A percentile compares a stretch with the other conserved stretches of the same genome.
phyloP scores from a whole-genome alignment of 129 eudicot species.

The Glebionis coronaria region DNA sequence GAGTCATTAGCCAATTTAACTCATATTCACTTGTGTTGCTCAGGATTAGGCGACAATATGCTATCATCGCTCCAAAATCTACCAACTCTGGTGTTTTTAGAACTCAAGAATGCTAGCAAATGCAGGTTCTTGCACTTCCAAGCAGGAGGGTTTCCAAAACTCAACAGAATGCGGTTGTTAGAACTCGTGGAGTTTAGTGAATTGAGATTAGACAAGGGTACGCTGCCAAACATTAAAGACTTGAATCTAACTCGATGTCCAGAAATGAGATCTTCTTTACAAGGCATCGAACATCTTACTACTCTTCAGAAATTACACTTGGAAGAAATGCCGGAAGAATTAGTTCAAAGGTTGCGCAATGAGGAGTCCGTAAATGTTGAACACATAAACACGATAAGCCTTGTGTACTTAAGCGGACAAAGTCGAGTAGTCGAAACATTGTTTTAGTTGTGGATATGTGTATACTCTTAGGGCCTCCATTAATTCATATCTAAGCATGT shows the following conservation, averaged over 20 bases:
- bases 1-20: slow-evolving; percentile 38
- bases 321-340: slow-evolving; percentile 47
- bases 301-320: slow-evolving; percentile 44
- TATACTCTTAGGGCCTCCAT: slow-evolving; percentile 9
- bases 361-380: slow-evolving; percentile 33
- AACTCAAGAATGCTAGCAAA: slow-evolving; percentile 39
- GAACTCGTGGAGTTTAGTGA: slow-evolving; percentile 34
- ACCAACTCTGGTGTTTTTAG: slow-evolving; percentile 44
- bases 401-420: slow-evolving; percentile 31
- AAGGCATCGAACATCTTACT: slow-evolving; percentile 50
- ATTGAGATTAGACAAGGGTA: slow-evolving; percentile 42
- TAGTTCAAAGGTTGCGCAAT: slow-evolving; percentile 32
- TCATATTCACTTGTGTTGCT: slow-evolving; percentile 44
- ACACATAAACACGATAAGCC: slow-evolving; percentile 33
- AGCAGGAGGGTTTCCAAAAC: slow-evolving; percentile 42
- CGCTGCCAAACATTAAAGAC: slow-evolving; percentile 41
- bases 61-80: slow-evolving; percentile 32
- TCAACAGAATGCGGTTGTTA: slow-evolving; percentile 36
- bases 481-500: not conserved
- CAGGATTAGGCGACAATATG: slow-evolving; percentile 36
- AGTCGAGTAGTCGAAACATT: slow-evolving; percentile 31
- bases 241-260: slow-evolving; percentile 41
- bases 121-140: slow-evolving; percentile 36
- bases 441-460: slow-evolving; percentile 18
- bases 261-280: slow-evolving; percentile 35